Base-by-base conservation (phyloP, 192 early-diverging fungal species). In the Gryganskiella cystojenkinii region DNA sequence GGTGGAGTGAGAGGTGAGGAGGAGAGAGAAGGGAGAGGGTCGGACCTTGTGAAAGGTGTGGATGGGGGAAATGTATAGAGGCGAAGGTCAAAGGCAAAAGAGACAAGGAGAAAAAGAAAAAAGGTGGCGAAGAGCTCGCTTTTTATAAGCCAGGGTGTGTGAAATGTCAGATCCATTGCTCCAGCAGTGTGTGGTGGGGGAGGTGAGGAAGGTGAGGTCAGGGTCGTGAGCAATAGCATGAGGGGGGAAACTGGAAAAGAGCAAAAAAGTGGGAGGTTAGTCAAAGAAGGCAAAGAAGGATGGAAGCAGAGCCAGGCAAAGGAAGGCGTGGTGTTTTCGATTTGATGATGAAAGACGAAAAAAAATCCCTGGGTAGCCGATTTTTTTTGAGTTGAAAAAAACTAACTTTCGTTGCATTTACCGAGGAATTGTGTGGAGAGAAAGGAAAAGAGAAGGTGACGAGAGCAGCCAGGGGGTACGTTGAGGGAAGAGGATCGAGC, bases 381-480 rank as follows among this genome's bases (percentile, higher is more conserved):
- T 28, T 54, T 14, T 6, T 17, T 53, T 14, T 27, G 50, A 52
- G n/a, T 55, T 27, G 33, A 28, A 35, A 20, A 40, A 24, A 25
- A 43, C 11, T 47, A n/a, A 40, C 17, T 51, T 17, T 51, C 5
- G 17, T 14, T 57, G 34, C 20, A 19, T 17, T 42, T 27, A 56
- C 22, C 44, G 44, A 70, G 68, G 68, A 70, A 70, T 9, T 70
- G 57, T 70, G 68, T 70, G 59, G 59, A 70, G 59, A 55, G 52
- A 33, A 27, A 53, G 52, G 28, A 56, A 54, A 33, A 37, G 31
- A 66, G 34, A 40, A 56, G 22, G 35, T 22, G 31, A n/a, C n/a
- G n/a, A n/a, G n/a, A n/a, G n/a, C n/a, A n/a, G n/a, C n/a, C n/a
- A n/a, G n/a, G n/a, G n/a, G n/a, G n/a, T n/a, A n/a, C n/a, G n/a